Base-by-base conservation (phyloP, 495 filamentous ascomycete genomes). In the Xylaria intraflava region DNA sequence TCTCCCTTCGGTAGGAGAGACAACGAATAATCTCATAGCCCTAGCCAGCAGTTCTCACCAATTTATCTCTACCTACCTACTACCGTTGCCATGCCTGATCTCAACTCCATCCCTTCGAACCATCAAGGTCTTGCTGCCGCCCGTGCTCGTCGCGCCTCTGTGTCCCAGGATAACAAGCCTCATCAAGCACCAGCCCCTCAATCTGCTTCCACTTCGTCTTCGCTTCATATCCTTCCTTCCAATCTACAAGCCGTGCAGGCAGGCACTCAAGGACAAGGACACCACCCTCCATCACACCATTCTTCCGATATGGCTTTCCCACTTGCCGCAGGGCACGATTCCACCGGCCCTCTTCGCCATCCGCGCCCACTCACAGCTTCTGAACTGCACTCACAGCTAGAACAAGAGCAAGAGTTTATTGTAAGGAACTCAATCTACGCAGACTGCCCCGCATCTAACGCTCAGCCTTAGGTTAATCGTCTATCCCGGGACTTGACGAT, bases 361-460 rank as follows among this genome's bases (percentile, higher is more conserved):
- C 89, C 90, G 0, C 79, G 87, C 43, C 91, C 90, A 0, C 67
- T 95, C 55, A 95, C 91, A 0, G 84, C 89, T 9, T 87, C 87
- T 1, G 91, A 95, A 64, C 73, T 96, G 35, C 89, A 95, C 69
- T 70, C 85, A 56, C 81, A 91, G 67, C 75, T 95, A 33, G 91
- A 96, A 71, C 89, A 91, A 63, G 91, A 95, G 62, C 91, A 96
- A 63, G 91, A 96, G 67, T 86, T 88, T n/a, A 84, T 95, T 62
- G 91, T 92, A 78, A 50, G 81, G n/a, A 72, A 31, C n/a, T 24
- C 8, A 5, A 16, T 38, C 16, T 4, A 52, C 48, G 11, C 20
- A 27, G 35, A 22, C 14, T 23, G n/a, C 10, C 1, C 31, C 62
- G 7, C 44, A n/a, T 48, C 60, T 53, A 50, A 46, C 24, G 0